Conservation (phyloP, 2,329 filamentous ascomycete species). For the Verticillium nubilum region DNA sequence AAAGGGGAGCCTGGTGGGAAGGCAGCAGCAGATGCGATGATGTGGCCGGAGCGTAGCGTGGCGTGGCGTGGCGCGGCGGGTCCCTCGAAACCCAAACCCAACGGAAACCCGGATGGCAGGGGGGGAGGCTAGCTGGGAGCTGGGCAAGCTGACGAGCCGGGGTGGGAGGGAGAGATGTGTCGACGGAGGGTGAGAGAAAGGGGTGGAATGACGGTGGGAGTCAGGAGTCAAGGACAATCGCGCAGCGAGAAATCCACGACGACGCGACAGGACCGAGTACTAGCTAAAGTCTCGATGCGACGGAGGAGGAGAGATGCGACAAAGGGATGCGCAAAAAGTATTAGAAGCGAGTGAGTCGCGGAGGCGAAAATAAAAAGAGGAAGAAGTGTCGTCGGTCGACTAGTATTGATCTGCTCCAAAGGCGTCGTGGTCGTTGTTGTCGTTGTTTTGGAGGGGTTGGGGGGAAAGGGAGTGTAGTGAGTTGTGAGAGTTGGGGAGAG, state of each 20-base stretch:
- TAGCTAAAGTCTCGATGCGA: conserved; percentile 41
- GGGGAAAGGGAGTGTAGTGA: background rate
- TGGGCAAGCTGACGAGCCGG: conserved; percentile 17
- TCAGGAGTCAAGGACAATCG: conserved; percentile 5
- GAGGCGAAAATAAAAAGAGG: conserved; percentile 7
- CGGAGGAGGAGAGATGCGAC: conserved; percentile 14
- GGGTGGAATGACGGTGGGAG: background rate
- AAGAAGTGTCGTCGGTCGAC: background rate
- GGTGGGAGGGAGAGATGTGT: conserved; percentile 4
- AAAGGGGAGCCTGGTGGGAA: conserved; percentile 1
- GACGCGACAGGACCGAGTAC: conserved; percentile 31
- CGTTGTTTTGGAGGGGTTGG: background rate
- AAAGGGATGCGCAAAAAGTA: conserved; percentile 15
- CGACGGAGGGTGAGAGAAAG: background rate
- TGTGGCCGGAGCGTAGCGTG: conserved; percentile 9
- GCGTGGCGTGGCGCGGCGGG: conserved; percentile 2
- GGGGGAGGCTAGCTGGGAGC: background rate
- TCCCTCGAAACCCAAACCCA: conserved; percentile 6
- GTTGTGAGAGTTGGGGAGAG: background rate
- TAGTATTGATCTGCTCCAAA: background rate
- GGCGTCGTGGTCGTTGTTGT: background rate
- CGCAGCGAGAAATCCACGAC: conserved; percentile 12
- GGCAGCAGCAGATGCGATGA: conserved; percentile 9
- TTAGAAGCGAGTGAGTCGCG: conserved; percentile 7
- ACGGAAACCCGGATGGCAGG: conserved; percentile 6